Conservation (phyloP, 805 yeast species). For the Yarrowia keelungensis region DNA sequence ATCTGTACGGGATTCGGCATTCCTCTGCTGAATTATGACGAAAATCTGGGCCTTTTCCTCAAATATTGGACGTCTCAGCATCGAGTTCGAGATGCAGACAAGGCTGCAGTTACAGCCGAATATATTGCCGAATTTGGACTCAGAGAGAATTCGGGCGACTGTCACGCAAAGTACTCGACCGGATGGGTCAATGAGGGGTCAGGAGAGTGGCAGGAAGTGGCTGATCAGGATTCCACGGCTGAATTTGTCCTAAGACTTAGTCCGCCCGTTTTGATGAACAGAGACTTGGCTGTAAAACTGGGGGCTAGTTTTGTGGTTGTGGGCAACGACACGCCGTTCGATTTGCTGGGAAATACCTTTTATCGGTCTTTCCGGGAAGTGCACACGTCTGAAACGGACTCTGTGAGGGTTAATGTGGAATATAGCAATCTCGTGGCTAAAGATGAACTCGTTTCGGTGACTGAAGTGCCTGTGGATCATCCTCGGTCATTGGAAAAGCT, state of each 20-base stretch:
- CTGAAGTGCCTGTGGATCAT: slow-evolving; percentile 46
- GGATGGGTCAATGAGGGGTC: slow-evolving; percentile 42
- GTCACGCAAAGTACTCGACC: slow-evolving; percentile 41
- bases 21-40: slow-evolving; percentile 47
- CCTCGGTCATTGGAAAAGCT: slow-evolving; percentile 47
- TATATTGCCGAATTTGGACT: slow-evolving; percentile 29
- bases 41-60: slow-evolving; percentile 49
- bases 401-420: slow-evolving; percentile 40
- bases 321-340: slow-evolving; percentile 15
- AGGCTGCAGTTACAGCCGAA: not conserved
- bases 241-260: slow-evolving; percentile 48
- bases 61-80: slow-evolving; percentile 45
- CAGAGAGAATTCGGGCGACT: slow-evolving; percentile 26
- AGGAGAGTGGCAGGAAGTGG: slow-evolving; percentile 19
- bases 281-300: slow-evolving; percentile 39
- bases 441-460: slow-evolving; percentile 43
- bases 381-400: slow-evolving; percentile 19
- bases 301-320: slow-evolving; percentile 35
- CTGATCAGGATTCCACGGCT: slow-evolving; percentile 43
- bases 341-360: slow-evolving; percentile 13
- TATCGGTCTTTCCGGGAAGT: slow-evolving; percentile 33
- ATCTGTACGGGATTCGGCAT: slow-evolving; percentile 44
- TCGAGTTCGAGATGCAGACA: slow-evolving; percentile 39
- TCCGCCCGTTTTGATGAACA: slow-evolving; percentile 49
- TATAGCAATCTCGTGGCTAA: slow-evolving; percentile 46